These are phyloP conservation scores for Toxoplasma gondii DNA, from an alignment of 169 alveolate genomes.

Conservation along the genomic window DNA sequence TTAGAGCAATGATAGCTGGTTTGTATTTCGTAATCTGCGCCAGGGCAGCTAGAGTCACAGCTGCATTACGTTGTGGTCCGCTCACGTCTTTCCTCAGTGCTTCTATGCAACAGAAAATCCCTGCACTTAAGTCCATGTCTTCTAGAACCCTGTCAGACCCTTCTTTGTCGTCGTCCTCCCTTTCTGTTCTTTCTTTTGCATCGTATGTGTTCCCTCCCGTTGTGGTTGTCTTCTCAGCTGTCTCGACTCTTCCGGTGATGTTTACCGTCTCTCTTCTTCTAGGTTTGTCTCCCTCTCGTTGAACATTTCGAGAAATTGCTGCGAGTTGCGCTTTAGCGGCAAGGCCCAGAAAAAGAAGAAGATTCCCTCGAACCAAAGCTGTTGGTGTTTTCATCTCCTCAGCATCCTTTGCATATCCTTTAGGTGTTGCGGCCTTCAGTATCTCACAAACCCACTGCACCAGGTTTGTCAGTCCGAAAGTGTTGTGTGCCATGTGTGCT, in stretches of 20 bases:
- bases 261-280: background rate
- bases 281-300: background rate
- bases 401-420: background rate
- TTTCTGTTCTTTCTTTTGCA: background rate
- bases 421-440: background rate
- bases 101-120: background rate
- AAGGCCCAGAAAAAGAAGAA: background rate
- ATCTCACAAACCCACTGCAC: background rate
- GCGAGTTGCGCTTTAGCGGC: conserved; percentile 34
- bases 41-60: conserved; percentile 21
- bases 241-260: background rate
- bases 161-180: background rate
- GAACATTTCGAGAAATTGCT: background rate
- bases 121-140: background rate
- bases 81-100: conserved; percentile 25
- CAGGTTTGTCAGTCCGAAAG: background rate
- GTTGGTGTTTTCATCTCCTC: background rate
- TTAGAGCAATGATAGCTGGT: background rate
- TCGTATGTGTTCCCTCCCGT: background rate
- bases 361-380: background rate
- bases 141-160: background rate
- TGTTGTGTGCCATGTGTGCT: background rate
- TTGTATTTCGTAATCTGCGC: conserved; percentile 20
- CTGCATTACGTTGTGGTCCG: conserved; percentile 29
- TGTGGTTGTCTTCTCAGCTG: background rate